These are phyloP conservation scores for Rhizopogon rudus DNA, from an alignment of 768 basidiomycete species.

Conservation along the genomic window DNA sequence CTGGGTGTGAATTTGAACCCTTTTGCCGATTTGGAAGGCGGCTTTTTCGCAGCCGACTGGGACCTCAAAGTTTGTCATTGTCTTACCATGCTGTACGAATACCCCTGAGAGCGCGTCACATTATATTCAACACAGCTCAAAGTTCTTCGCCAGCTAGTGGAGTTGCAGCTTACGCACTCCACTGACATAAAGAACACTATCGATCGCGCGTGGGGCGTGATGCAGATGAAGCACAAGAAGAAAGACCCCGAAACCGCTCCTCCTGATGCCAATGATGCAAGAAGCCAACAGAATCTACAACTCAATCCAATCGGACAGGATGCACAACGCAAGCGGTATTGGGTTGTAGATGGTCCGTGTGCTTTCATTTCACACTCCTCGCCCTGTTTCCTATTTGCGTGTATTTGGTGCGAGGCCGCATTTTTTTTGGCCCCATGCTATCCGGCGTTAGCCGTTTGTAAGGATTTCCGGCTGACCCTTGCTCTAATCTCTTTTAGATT, in stretches of 20 bases:
- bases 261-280: slow-evolving; percentile 55
- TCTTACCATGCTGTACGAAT: slow-evolving; percentile 18
- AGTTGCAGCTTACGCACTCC: slow-evolving; percentile 72
- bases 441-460: slow-evolving; percentile 31
- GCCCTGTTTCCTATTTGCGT: slow-evolving; percentile 54
- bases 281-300: slow-evolving; percentile 60
- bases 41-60: slow-evolving; percentile 80
- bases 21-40: slow-evolving; percentile 57
- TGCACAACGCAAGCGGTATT: slow-evolving; percentile 69
- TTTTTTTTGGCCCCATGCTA: slow-evolving; percentile 39
- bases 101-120: slow-evolving; percentile 25
- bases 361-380: slow-evolving; percentile 27
- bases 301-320: slow-evolving; percentile 78
- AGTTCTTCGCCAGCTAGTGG: slow-evolving; percentile 79
- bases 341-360: slow-evolving; percentile 87
- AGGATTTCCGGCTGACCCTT: slow-evolving; percentile 28
- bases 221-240: slow-evolving; percentile 83
- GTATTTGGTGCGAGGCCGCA: slow-evolving; percentile 58
- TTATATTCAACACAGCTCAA: slow-evolving; percentile 51
- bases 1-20: slow-evolving; percentile 67
- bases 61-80: slow-evolving; percentile 63
- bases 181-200: slow-evolving; percentile 64
- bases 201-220: slow-evolving; percentile 85
- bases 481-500: slow-evolving; percentile 51
- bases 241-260: slow-evolving; percentile 53